A percentile compares a stretch with the other conserved stretches of the same genome.
Evolutionary conservation across 2,329 filamentous ascomycete species (phyloP).

Genomic region (Endothia cerciana): DNA sequence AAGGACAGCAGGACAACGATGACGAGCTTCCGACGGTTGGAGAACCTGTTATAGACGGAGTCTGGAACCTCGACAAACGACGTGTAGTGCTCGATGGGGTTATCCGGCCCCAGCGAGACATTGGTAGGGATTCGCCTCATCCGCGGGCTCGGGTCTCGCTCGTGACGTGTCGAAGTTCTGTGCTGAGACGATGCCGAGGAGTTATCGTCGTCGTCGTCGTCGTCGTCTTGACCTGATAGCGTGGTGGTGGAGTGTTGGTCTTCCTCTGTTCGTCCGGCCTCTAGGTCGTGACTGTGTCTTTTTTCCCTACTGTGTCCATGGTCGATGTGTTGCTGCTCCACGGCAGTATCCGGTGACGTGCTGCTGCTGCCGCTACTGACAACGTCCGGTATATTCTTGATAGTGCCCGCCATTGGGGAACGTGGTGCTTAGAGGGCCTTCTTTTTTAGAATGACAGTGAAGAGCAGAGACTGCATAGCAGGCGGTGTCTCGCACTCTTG

Average conservation of each 20-base stretch:
- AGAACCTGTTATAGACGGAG: conserved; percentile 67
- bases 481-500: conserved; percentile 12
- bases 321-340: background rate
- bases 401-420: conserved; percentile 4
- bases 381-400: conserved; percentile 2
- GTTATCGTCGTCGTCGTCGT: background rate
- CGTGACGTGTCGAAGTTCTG: conserved; percentile 10
- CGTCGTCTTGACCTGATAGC: conserved; percentile 9
- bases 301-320: background rate
- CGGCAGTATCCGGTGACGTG: background rate
- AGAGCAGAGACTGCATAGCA: conserved; percentile 25
- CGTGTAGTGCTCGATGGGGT: conserved; percentile 36
- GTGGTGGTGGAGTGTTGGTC: conserved; percentile 18
- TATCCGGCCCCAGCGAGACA: conserved; percentile 35
- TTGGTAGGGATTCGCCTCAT: conserved; percentile 30
- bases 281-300: background rate
- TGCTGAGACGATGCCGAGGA: conserved; percentile 12
- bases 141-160: conserved; percentile 3
- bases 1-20: conserved; percentile 73
- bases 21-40: conserved; percentile 62
- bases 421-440: conserved; percentile 9
- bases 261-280: conserved; percentile 12
- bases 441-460: conserved; percentile 12
- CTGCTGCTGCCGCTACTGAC: background rate
- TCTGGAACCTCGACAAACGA: conserved; percentile 49